Base-by-base conservation (phyloP, 2,329 filamentous ascomycete genomes). In the Neonectria faginata region DNA sequence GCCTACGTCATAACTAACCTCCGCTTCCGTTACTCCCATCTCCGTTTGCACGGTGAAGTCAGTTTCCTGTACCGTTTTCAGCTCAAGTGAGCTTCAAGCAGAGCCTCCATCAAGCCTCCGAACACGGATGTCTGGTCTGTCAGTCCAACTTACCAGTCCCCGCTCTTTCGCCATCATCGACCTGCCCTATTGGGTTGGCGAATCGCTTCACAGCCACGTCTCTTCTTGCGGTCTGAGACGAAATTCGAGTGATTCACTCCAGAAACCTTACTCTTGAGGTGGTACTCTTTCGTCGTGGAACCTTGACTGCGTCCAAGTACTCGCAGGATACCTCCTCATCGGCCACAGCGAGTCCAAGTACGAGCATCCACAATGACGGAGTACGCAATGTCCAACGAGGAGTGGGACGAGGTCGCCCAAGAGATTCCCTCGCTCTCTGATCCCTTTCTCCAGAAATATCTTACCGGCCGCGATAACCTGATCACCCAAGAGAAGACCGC, bases 401-500 rank as follows among this genome's bases (percentile, higher is more conserved):
- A 89, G 60, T 91, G 87, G 87, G 82, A 81, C 31, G 86, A 88
- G 68, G 76, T 90, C 64, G 77, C 81, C 50, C 77, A 83, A 64
- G 86, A 85, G n/a, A 79, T 91, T 41, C 89, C 89, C 5, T 78
- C 79, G 2, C 79, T 79, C 20, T 81, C 87, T 10, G 93, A 97
- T 72, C 88, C 91, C 0, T 94, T 97, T 77, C 86, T 97, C 51
- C 88, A 93, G 72, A 89, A 95, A 76, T 97, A 97, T 75, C 81
- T 97, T 42, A 80, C 88, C 47, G 93, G 93, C 22, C 88, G 94
- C 55, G 86, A 91, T 71, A 89, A 88, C 27, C 85, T 98, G 57
- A 91, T 97, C 62, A 84, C 85, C 18, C 87, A 97, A 75, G 96
- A 98, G 78, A 90, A 92, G 79, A 91, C 89, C 73, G 87, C 92